Base-by-base conservation (phyloP, 2,329 filamentous ascomycete species). In the Tolypocladium tropicale region DNA sequence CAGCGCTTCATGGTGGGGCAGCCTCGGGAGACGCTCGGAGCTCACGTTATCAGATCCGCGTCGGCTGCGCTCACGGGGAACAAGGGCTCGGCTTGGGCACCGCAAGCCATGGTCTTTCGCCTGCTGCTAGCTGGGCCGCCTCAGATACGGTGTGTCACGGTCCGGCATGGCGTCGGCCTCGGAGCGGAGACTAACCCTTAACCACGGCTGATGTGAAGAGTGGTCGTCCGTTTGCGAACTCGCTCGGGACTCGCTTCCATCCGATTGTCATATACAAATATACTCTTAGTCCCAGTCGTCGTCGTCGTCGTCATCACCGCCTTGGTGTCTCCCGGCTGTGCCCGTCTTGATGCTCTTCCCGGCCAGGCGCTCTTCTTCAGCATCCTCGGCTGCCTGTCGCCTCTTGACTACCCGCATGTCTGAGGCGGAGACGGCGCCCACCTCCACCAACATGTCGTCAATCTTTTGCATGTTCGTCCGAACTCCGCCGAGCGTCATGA, bases 361-460 rank as follows among this genome's bases (percentile, higher is more conserved):
- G 33, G 67, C 70, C 49, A 80, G 68, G 49, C 76, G 76, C 62
- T 83, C 80, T 63, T 86, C 80, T 62, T 82, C 78, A 52, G 76
- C 81, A 46, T 86, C 83, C 59, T 84, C 79, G 2, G 82, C 80
- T 16, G 77, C 78, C 60, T 80, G 76, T 64, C 78, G 78, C 61
- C 81, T 76, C 73, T 85, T 84, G 33, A 81, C 76, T 37, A 96
- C 77, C 55, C 94, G 84, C 72, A 89, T 81, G 68, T 99, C 94
- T 56, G 84, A 86, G 53, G 86, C 79, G 54, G 85, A 82, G 18
- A 97, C 76, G 2, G 91, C 93, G 3, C 91, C 91, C 39, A 95
- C 78, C 52, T 91, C 87, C 2, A 96, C 81, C 39, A 99, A 75
- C 43, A 97, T 69, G 62, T 85, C 82, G 68, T 97, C 91, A 58